Percentiles rank a stretch among this genome's conserved stretches.
phyloP scores from a whole-genome alignment of 202 grass and related monocot species.

The Setaria viridis region DNA sequence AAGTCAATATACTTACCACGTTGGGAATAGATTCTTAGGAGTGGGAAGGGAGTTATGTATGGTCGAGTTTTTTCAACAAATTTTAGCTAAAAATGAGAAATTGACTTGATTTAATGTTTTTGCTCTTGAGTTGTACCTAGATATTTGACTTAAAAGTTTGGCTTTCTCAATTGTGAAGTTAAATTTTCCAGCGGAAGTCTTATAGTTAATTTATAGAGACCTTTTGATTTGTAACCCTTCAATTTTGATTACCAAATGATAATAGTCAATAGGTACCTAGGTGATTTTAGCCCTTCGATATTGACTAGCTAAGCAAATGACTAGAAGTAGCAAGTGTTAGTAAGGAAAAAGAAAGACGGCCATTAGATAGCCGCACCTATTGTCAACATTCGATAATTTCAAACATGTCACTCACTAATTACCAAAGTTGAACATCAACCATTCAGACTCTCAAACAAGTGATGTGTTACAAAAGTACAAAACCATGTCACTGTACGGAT shows the following conservation, averaged over 20 bases:
- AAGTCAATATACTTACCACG: neutral
- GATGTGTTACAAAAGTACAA: neutral
- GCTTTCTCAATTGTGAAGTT: neutral
- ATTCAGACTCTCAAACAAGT: neutral
- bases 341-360: neutral
- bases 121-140: neutral
- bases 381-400: neutral
- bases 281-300: neutral
- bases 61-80: neutral
- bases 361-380: neutral
- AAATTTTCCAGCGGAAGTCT: neutral
- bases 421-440: neutral
- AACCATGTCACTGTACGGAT: neutral
- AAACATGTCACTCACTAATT: neutral
- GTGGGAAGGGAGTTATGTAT: too few relatives aligned
- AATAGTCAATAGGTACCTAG: neutral
- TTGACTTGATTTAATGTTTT: neutral
- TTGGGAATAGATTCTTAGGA: neutral
- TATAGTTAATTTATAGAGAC: neutral
- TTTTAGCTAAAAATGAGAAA: neutral
- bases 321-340: neutral
- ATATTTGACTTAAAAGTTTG: neutral
- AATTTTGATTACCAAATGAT: neutral
- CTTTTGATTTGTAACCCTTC: neutral
- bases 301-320: neutral